Evolutionary conservation across 2,329 filamentous ascomycete genomes (phyloP), one percentile per base, ranked within the genome.

Genomic region (Metarhizium brunneum): DNA sequence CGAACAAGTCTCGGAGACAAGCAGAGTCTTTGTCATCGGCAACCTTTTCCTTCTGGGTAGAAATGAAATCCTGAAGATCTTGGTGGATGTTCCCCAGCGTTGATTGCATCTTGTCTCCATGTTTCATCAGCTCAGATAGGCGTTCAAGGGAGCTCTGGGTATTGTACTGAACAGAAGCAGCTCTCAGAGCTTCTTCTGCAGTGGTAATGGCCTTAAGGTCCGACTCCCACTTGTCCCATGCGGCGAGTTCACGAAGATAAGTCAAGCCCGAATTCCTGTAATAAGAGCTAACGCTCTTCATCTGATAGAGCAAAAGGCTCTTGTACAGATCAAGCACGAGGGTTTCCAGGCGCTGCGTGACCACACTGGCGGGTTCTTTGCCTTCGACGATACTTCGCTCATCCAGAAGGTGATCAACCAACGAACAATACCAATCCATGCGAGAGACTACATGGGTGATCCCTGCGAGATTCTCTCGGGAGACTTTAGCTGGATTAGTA

Each of bases 11-110:
- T 50, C 53, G 55, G 25, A 60, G 59, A 42, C 59, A 60, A 6
- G 56, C 49, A n/a, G 54, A 56, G 16, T 55, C 42, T 35, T 59
- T 57, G 13, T 60, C 57, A 45, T 60, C 57, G 20, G 52, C 40
- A 13, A 55, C 43, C 47, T 47, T 56, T 18, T 57, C 25, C 25
- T 59, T 59, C 52, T 59, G 59, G 30, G 53, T 52, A 10, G 52
- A 51, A 29, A 60, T 56, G 42, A 60, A 58, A 45, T 56, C 54
- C 47, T 53, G 55, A 11, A 60, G 57, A 35, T 59, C 56, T n/a
- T 55, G 55, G 48, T 54, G 54, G 20, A 60, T 54, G n/a, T 56
- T 54, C 16, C 59, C 54, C 20, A 60, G 52, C 2, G 32, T 53
- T 11, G 52, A 56, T 38, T 59, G 54, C 52, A 59, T 59, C 45